Evolutionary conservation across 371 early-diverging fungal genomes (phyloP), one percentile per base, ranked within the genome.

Genomic region (Mucor racemosus): DNA sequence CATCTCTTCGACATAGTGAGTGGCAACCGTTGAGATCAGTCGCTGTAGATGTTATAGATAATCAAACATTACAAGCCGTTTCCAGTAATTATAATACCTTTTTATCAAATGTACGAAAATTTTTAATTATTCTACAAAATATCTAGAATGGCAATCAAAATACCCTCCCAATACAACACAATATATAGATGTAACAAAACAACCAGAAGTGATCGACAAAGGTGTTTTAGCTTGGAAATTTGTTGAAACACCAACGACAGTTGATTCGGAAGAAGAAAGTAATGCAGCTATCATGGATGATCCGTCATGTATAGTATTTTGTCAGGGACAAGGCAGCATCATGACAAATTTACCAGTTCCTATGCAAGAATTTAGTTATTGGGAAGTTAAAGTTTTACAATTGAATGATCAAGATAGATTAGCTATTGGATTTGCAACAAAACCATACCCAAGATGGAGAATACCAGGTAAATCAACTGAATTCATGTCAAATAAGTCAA

Each of bases 331-430:
- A 66, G 88, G 89, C 42, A 89, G 87, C 60, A 88, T 90, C 38
- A 86, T 88, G 66, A 88, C 93, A 19, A 92, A 92, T 67, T 68
- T 92, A 42, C 93, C 93, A 6, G 71, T 92, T 33, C 91, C 87
- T 60, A 75, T 75, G 39, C 90, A 90, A 76, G 88, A 89, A 54
- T 84, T 87, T 14, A 82, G 80, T 40, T 90, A 90, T 60, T 90
- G 86, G 82, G 90, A 90, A 75, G 88, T 86, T 58, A 90, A 92
- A 72, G 75, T 90, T 68, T 76, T 85, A 58, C 85, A 86, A 67
- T 26, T 62, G 21, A 50, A 54, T 39, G 78, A 76, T 13, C 66
- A 71, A 46, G 75, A 73, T 56, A 72, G 67, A 41, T 69, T 82
- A 26, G 80, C 87, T 13, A 73, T 90, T 19, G 90, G 90, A 5